Evolutionary conservation across 306 rosid species (phyloP).

Genomic region (Trifolium repens): DNA sequence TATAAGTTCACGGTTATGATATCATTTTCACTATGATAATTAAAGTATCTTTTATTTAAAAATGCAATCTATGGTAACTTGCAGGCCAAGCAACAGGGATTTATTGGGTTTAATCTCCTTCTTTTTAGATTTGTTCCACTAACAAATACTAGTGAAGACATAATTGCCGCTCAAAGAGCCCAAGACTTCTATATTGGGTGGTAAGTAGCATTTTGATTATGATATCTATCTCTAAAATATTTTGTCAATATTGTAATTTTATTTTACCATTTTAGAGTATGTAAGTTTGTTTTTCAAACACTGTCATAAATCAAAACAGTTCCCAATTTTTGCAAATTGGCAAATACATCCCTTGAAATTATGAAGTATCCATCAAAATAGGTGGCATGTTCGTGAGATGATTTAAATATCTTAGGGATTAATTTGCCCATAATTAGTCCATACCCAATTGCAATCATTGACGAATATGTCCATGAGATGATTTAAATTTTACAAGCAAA

Average conservation of each 20-base stretch:
- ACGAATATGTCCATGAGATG: neutral
- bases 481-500: too few relatives aligned
- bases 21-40: too few relatives aligned
- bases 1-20: too few relatives aligned
- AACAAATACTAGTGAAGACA: constrained; percentile 51
- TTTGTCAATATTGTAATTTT: neutral
- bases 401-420: too few relatives aligned
- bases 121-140: constrained; percentile 44
- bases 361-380: neutral
- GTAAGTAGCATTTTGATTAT: constrained; percentile 39
- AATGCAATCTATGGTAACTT: constrained; percentile 1
- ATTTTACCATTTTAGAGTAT: neutral
- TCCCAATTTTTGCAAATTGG: neutral
- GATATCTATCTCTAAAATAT: neutral
- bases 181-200: constrained; percentile 55
- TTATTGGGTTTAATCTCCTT: constrained; percentile 57
- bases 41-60: neutral
- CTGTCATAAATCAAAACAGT: neutral
- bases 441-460: neutral
- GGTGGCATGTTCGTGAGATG: neutral
- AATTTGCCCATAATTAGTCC: neutral
- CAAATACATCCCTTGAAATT: neutral
- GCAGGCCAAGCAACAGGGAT: constrained; percentile 64
- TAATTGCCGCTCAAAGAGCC: constrained; percentile 54
- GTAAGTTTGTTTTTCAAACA: too few relatives aligned